Evolutionary conservation across 176 grass and related monocot species (phyloP).

Genomic region (Pharus latifolius): DNA sequence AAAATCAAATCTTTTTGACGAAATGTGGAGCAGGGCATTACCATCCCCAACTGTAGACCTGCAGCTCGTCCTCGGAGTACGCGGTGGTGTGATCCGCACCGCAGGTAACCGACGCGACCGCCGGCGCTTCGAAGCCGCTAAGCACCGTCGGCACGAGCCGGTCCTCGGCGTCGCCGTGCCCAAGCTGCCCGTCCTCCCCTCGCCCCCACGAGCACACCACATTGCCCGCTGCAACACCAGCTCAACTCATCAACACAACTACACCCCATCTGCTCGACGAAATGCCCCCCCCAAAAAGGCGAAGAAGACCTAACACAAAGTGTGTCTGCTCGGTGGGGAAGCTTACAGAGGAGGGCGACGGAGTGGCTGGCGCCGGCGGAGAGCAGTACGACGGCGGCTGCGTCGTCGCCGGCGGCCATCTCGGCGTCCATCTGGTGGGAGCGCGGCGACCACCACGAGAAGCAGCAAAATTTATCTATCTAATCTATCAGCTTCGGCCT

Average conservation of each 20-base stretch:
- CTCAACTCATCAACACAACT: background rate
- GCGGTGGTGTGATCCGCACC: conserved; percentile 97
- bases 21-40: conserved; percentile 2
- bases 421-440: conserved; percentile 15
- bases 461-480: no score
- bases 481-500: no score
- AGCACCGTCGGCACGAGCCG: conserved; percentile 72
- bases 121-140: conserved; percentile 49
- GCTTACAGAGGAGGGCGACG: conserved; percentile 90
- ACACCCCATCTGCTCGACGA: background rate
- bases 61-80: conserved; percentile 59
- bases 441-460: background rate
- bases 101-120: conserved; percentile 70
- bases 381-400: conserved; percentile 41
- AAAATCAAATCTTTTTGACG: no score
- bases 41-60: conserved; percentile 98
- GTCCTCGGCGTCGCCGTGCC: conserved; percentile 94
- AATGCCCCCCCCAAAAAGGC: background rate
- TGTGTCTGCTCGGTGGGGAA: background rate
- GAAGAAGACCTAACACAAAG: no score
- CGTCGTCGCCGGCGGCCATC: conserved; percentile 10
- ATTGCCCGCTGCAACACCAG: conserved; percentile 53
- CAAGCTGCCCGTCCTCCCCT: conserved; percentile 95
- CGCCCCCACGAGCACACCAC: conserved; percentile 91
- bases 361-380: conserved; percentile 96